Evolutionary conservation across 1,284 basidiomycete species (phyloP).

Genomic region (Cystobasidium slooffiae): DNA sequence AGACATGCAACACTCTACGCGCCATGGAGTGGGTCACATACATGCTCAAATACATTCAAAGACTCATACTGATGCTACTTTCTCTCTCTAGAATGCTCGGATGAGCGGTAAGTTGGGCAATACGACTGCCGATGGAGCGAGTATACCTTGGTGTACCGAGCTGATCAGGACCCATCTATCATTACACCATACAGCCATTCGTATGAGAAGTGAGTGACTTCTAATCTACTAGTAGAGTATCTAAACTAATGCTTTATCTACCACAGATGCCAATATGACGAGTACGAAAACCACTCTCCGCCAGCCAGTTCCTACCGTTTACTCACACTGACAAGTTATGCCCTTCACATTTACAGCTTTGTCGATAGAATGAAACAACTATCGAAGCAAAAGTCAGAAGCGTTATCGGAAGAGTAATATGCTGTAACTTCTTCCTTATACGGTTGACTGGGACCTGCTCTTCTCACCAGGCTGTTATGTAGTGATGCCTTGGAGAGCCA

Average conservation of each 20-base stretch:
- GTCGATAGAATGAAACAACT: constrained; percentile 44
- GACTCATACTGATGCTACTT: background rate
- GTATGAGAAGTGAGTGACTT: constrained; percentile 52
- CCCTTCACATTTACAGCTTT: constrained; percentile 30
- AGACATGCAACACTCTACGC: constrained; percentile 52
- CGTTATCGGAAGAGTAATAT: constrained; percentile 24
- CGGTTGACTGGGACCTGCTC: background rate
- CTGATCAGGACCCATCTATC: background rate
- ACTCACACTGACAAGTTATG: background rate
- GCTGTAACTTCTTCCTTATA: background rate
- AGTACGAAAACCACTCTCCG: constrained; percentile 43
- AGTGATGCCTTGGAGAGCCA: too few species aligned
- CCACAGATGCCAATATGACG: constrained; percentile 53
- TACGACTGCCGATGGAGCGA: background rate
- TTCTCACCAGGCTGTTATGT: background rate
- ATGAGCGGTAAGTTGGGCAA: constrained; percentile 48
- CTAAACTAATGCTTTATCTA: background rate
- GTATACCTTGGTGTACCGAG: background rate
- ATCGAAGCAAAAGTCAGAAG: constrained; percentile 33
- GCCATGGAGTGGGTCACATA: constrained; percentile 51
- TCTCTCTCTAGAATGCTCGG: constrained; percentile 50
- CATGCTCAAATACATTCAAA: background rate
- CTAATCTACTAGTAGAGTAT: background rate
- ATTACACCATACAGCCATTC: constrained; percentile 46
- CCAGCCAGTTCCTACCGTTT: too few species aligned